Evolutionary conservation across 2,329 filamentous ascomycete species (phyloP).

Genomic region (Tetracladium maxilliforme): DNA sequence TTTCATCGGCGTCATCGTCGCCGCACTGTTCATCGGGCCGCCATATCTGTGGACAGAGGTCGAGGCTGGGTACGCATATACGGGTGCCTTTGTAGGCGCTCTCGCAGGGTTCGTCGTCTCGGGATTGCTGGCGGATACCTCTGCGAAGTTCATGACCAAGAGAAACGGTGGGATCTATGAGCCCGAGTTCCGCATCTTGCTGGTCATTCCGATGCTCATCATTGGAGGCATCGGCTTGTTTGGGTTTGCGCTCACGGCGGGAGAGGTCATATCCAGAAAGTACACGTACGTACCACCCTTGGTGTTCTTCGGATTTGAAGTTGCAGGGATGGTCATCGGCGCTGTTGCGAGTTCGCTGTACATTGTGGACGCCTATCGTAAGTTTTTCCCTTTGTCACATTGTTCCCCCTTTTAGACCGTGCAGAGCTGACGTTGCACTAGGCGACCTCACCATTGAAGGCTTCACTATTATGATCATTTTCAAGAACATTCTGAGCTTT

Average conservation of each 20-base stretch:
- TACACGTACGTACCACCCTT: slow-evolving; percentile 51
- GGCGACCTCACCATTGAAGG: slow-evolving; percentile 72
- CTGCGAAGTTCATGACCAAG: slow-evolving; percentile 53
- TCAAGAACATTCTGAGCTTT: slow-evolving; percentile 92
- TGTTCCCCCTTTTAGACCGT: neutral
- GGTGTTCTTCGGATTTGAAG: slow-evolving; percentile 71
- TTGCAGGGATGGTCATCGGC: slow-evolving; percentile 83
- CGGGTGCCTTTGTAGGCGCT: slow-evolving; percentile 73
- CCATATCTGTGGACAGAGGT: slow-evolving; percentile 73
- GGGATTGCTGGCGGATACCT: slow-evolving; percentile 59
- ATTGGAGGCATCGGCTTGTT: slow-evolving; percentile 68
- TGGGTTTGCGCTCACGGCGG: slow-evolving; percentile 65
- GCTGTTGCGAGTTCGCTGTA: slow-evolving; percentile 78
- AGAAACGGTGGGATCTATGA: slow-evolving; percentile 74
- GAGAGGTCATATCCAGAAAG: slow-evolving; percentile 46
- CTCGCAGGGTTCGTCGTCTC: slow-evolving; percentile 64
- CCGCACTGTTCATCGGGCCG: slow-evolving; percentile 67
- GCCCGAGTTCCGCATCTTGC: slow-evolving; percentile 74
- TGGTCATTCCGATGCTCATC: slow-evolving; percentile 71
- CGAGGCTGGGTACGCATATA: slow-evolving; percentile 75
- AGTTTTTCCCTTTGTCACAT: slow-evolving; percentile 17
- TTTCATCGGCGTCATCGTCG: slow-evolving; percentile 73
- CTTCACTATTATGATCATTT: slow-evolving; percentile 80
- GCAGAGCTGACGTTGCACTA: slow-evolving; percentile 13
- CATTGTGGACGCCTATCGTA: slow-evolving; percentile 83